Conservation (phyloP, 345 rosid species). For the Boechera retrofracta region DNA sequence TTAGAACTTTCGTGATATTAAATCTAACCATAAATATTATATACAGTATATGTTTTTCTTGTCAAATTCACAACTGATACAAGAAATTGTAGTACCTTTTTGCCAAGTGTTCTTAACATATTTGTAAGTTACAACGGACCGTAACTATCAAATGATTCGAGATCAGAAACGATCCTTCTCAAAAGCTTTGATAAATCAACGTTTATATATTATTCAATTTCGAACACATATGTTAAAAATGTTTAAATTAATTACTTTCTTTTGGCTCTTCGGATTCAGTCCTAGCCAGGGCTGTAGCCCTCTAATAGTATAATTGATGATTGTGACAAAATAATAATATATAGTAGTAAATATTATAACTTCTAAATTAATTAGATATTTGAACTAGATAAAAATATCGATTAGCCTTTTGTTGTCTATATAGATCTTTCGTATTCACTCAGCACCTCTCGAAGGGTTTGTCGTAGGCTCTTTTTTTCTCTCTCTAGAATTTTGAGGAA, state of each 20-base stretch:
- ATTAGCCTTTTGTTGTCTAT: neutral
- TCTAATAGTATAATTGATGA: slow-evolving; percentile 1
- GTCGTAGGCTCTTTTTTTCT: neutral
- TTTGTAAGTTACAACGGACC: neutral
- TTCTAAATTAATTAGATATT: neutral
- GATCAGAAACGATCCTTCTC: slow-evolving; percentile 27
- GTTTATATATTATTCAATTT: slow-evolving; percentile 17
- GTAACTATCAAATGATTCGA: neutral
- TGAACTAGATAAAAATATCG: neutral
- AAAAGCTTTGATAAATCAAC: slow-evolving; percentile 16
- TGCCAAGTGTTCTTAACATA: slow-evolving; percentile 15
- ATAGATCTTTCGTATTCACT: neutral
- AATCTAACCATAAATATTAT: neutral
- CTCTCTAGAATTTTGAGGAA: neutral
- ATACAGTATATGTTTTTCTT: neutral
- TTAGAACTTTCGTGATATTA: neutral
- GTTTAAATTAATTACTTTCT: neutral
- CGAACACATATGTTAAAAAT: slow-evolving; percentile 6
- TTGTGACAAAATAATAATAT: neutral
- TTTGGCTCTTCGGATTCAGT: slow-evolving; percentile 31
- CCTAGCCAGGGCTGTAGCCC: slow-evolving; percentile 6
- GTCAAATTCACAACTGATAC: neutral
- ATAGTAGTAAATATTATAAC: neutral
- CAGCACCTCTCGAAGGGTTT: neutral
- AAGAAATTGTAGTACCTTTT: neutral